Conservation (phyloP, 257 asterid genomes). For the Fraxinus americana region DNA sequence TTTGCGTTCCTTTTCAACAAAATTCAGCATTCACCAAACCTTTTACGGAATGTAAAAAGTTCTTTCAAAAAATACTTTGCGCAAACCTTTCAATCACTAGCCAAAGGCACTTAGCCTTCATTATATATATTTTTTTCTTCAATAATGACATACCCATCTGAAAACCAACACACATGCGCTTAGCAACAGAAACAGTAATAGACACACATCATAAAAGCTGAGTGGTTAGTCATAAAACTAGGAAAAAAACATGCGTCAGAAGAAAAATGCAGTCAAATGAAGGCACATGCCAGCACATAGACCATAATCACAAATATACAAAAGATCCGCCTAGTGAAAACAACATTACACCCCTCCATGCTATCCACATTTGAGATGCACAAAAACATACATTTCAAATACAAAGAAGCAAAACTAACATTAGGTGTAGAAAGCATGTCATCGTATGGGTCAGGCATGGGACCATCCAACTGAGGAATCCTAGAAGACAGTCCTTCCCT, state of each 20-base stretch:
- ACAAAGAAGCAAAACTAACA: constrained; percentile 43
- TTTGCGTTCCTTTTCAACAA: background rate
- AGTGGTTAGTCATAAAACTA: background rate
- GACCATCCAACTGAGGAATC: constrained; percentile 86
- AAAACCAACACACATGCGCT: background rate
- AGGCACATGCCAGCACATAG: background rate
- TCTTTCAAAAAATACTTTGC: background rate
- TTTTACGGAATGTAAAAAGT: background rate
- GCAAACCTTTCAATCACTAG: background rate
- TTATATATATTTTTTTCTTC: background rate
- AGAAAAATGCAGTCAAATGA: background rate
- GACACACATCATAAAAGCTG: background rate
- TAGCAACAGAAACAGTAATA: background rate
- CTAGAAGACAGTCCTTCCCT: constrained; percentile 37
- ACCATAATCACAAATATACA: background rate
- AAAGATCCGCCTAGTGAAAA: constrained; percentile 12
- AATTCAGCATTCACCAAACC: background rate
- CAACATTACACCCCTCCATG: constrained; percentile 19
- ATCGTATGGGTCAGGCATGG: constrained; percentile 82
- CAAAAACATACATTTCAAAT: background rate
- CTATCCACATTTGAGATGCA: constrained; percentile 3
- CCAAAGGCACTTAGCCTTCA: background rate
- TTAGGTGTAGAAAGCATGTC: constrained; percentile 84
- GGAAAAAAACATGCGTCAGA: background rate
- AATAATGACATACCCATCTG: background rate